These are phyloP conservation scores for Saxispiralis lemnorum DNA, from an alignment of 495 filamentous ascomycete species.

Conservation along the genomic window DNA sequence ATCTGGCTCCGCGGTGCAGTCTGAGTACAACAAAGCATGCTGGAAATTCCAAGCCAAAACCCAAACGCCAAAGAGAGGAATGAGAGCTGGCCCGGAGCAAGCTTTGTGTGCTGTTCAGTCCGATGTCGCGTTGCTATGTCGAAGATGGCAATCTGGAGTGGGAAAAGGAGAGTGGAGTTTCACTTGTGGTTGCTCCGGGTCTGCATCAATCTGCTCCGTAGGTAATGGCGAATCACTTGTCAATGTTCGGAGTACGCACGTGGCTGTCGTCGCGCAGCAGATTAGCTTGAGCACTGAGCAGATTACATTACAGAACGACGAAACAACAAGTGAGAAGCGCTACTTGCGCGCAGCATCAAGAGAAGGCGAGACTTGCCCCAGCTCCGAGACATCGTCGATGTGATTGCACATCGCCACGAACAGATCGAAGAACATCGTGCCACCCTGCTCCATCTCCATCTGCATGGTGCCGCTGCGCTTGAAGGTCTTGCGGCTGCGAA, in stretches of 20 bases:
- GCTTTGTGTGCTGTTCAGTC: too few relatives aligned
- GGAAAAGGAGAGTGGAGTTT: background rate
- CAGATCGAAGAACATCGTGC: slow-evolving; percentile 81
- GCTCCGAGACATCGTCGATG: slow-evolving; percentile 74
- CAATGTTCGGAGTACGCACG: slow-evolving; percentile 18
- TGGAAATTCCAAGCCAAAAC: background rate
- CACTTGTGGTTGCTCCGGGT: slow-evolving; percentile 10
- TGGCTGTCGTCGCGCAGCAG: slow-evolving; percentile 13
- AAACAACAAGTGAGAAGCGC: background rate
- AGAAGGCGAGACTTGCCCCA: slow-evolving; percentile 20
- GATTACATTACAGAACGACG: background rate
- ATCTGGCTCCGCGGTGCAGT: background rate
- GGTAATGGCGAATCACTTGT: slow-evolving; percentile 2
- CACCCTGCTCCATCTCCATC: slow-evolving; percentile 87
- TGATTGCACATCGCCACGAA: slow-evolving; percentile 96
- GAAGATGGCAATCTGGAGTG: too few relatives aligned
- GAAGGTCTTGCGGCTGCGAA: slow-evolving; percentile 82
- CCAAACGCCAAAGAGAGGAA: background rate
- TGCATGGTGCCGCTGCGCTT: slow-evolving; percentile 94
- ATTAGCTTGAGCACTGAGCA: background rate
- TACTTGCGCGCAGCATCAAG: background rate
- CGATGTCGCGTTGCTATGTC: too few relatives aligned
- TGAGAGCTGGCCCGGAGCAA: too few relatives aligned
- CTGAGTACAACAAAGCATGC: slow-evolving; percentile 2
- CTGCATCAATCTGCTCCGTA: slow-evolving; percentile 10